Evolutionary conservation across 495 filamentous ascomycete species (phyloP).

Genomic region (Rhypophila decipiens): DNA sequence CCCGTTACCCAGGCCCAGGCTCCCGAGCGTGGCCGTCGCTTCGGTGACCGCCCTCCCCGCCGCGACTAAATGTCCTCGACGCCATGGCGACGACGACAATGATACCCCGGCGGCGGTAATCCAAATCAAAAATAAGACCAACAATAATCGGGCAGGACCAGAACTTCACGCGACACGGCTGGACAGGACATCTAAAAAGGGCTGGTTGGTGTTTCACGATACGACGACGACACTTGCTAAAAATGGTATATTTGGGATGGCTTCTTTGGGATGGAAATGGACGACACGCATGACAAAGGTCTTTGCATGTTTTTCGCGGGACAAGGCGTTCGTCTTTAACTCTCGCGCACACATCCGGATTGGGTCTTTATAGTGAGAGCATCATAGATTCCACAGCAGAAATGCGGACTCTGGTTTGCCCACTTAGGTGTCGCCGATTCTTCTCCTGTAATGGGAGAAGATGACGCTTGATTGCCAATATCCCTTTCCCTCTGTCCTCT

Average conservation of each 20-base stretch:
- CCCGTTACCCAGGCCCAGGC: slow-evolving; percentile 81
- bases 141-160: slow-evolving; percentile 4
- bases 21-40: slow-evolving; percentile 60
- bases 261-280: slow-evolving; percentile 4
- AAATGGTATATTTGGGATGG: too few relatives aligned
- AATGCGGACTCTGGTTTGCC: slow-evolving; percentile 52
- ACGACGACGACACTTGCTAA: too few relatives aligned
- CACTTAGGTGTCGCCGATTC: slow-evolving; percentile 88
- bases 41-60: slow-evolving; percentile 39
- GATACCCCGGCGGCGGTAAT: too few relatives aligned
- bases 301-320: slow-evolving; percentile 23
- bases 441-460: slow-evolving; percentile 38
- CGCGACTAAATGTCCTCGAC: slow-evolving; percentile 33
- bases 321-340: background rate
- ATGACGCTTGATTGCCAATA: slow-evolving; percentile 93
- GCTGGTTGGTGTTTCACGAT: slow-evolving; percentile 19
- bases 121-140: slow-evolving; percentile 4
- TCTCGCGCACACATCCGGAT: slow-evolving; percentile 9
- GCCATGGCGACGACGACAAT: too few relatives aligned
- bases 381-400: slow-evolving; percentile 37
- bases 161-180: too few relatives aligned
- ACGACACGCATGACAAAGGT: slow-evolving; percentile 19
- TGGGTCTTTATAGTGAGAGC: slow-evolving; percentile 44
- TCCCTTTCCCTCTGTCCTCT: slow-evolving; percentile 15
- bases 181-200: slow-evolving; percentile 2